phyloP scores from a whole-genome alignment of 139 green algal genomes.

The Closterium sp. region DNA sequence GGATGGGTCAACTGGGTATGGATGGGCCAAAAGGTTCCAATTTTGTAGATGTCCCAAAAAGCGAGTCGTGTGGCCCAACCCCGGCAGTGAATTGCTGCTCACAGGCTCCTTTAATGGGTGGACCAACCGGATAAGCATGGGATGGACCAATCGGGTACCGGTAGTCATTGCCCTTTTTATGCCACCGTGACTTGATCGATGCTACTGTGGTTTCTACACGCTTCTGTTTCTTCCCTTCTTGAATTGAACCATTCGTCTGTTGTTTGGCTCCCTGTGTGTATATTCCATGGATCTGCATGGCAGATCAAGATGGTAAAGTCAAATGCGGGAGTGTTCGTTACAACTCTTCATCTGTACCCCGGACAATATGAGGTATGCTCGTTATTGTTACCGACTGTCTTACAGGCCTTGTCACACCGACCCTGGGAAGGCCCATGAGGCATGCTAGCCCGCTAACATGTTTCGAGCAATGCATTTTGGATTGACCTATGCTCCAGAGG shows the following conservation, averaged over 20 bases:
- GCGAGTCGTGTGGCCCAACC: too few species aligned
- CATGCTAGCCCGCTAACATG: too few species aligned
- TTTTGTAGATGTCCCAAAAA: too few species aligned
- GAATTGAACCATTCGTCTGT: background rate
- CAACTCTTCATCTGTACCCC: constrained; percentile 24
- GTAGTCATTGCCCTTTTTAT: too few species aligned
- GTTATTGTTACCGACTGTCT: background rate
- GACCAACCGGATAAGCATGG: background rate
- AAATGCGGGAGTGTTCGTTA: constrained; percentile 19
- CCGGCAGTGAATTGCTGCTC: too few species aligned
- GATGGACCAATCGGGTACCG: background rate
- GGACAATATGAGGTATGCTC: constrained; percentile 22
- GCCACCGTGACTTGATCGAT: too few species aligned
- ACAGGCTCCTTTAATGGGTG: too few species aligned
- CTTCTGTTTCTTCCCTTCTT: background rate
- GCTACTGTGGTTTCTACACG: too few species aligned
- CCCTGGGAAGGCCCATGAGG: background rate
- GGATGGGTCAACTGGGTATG: background rate
- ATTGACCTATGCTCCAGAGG: too few species aligned
- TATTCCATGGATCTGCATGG: background rate
- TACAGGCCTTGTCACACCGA: background rate
- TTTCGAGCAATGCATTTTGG: too few species aligned
- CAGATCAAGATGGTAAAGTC: constrained; percentile 41
- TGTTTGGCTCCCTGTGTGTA: background rate
- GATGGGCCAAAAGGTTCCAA: background rate